phyloP scores from a whole-genome alignment of 2,329 filamentous ascomycete genomes.

The Colletotrichum coccodes region DNA sequence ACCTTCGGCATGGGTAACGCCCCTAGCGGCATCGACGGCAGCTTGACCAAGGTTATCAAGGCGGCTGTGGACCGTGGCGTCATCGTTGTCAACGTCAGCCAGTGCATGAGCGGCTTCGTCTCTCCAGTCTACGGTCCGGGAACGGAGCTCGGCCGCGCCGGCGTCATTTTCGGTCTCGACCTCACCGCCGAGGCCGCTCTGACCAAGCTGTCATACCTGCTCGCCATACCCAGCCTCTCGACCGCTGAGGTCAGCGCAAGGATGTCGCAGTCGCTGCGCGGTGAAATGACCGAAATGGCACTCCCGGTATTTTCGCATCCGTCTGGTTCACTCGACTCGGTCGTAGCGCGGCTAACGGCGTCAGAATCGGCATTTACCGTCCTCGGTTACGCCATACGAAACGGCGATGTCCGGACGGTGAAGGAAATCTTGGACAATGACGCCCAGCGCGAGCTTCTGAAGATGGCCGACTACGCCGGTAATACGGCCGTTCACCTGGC shows the following conservation, averaged over 20 bases:
- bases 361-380: slow-evolving; percentile 75
- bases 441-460: slow-evolving; percentile 68
- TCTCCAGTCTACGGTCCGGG: slow-evolving; percentile 82
- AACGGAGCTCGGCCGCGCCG: slow-evolving; percentile 81
- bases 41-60: slow-evolving; percentile 80
- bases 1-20: slow-evolving; percentile 95
- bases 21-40: slow-evolving; percentile 82
- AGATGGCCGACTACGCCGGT: slow-evolving; percentile 82
- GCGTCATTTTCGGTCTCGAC: slow-evolving; percentile 89
- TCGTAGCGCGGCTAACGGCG: slow-evolving; percentile 54
- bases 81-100: slow-evolving; percentile 90
- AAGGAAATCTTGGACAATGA: slow-evolving; percentile 75
- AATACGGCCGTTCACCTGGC: slow-evolving; percentile 76
- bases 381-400: slow-evolving; percentile 82
- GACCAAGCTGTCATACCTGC: slow-evolving; percentile 88
- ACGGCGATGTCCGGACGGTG: slow-evolving; percentile 74
- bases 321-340: slow-evolving; percentile 59
- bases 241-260: slow-evolving; percentile 72
- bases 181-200: slow-evolving; percentile 91
- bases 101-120: slow-evolving; percentile 83
- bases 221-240: slow-evolving; percentile 73
- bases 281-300: slow-evolving; percentile 84
- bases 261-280: slow-evolving; percentile 82
- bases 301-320: slow-evolving; percentile 82
- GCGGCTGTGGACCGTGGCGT: slow-evolving; percentile 83